A percentile compares a stretch with the other conserved stretches of the same genome.
Conservation (phyloP, 192 early-diverging fungal species). For the Chytriomyces sp. region DNA sequence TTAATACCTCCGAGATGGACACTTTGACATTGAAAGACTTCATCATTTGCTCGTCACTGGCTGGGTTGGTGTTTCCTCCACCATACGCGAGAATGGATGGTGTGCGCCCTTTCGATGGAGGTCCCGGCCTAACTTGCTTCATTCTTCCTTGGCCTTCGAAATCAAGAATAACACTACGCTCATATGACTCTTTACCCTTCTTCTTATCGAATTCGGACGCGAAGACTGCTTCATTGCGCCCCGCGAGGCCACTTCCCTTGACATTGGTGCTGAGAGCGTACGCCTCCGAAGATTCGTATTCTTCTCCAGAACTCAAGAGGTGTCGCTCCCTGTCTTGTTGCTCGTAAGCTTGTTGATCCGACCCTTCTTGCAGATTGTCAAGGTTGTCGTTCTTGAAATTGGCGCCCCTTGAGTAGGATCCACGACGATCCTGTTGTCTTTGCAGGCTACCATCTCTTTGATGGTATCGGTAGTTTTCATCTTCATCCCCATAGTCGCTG, state of each 20-base stretch:
- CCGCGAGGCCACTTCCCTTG: too few species aligned
- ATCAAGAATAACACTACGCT: conserved; percentile 1
- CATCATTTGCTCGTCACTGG: conserved; percentile 20
- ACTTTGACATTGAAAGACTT: conserved; percentile 19
- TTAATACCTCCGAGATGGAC: not conserved
- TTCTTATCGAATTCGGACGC: not conserved
- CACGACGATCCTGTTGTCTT: too few species aligned
- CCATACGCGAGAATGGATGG: conserved; percentile 17
- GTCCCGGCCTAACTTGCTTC: too few species aligned
- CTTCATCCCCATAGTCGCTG: too few species aligned
- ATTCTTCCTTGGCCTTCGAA: not conserved
- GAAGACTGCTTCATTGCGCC: conserved; percentile 12
- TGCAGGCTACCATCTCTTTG: too few species aligned
- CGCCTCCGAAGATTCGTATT: not conserved
- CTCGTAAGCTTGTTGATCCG: not conserved
- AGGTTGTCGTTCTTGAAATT: too few species aligned
- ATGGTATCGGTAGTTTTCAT: too few species aligned
- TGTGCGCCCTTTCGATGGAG: not conserved
- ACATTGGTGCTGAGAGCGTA: too few species aligned
- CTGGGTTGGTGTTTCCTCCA: conserved; percentile 19
- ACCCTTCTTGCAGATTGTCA: too few species aligned
- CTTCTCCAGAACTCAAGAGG: not conserved
- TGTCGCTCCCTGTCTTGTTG: not conserved
- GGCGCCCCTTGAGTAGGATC: too few species aligned
- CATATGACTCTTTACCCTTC: not conserved